Evolutionary conservation across 495 filamentous ascomycete species (phyloP).

Genomic region (Penicilliopsis zonata): DNA sequence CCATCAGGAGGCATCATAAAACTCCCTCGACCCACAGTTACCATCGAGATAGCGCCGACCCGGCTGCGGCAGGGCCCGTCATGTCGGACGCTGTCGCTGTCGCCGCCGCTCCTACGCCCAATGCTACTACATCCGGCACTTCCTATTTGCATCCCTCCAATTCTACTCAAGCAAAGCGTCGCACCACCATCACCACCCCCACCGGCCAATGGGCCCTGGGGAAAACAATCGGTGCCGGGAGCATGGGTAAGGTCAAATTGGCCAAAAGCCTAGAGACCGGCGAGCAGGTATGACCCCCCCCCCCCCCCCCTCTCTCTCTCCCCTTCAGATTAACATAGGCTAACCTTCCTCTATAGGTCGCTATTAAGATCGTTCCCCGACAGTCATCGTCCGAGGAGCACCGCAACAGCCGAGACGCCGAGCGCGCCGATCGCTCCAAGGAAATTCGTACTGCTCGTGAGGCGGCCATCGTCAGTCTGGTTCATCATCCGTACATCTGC

Average conservation of each 20-base stretch:
- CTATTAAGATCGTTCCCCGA: slow-evolving; percentile 95
- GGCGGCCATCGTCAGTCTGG: slow-evolving; percentile 90
- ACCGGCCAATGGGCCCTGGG: slow-evolving; percentile 86
- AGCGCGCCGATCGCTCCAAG: slow-evolving; percentile 88
- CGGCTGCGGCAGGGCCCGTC: slow-evolving; percentile 32
- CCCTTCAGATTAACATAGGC: no score
- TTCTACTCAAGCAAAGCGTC: slow-evolving; percentile 46
- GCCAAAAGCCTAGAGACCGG: slow-evolving; percentile 69
- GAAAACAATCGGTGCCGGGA: slow-evolving; percentile 95
- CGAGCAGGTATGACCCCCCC: slow-evolving; percentile 73
- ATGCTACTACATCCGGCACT: no score
- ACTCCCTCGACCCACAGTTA: slow-evolving; percentile 31
- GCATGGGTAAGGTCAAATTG: slow-evolving; percentile 93
- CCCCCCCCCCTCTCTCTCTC: no score
- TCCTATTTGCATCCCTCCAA: slow-evolving; percentile 15
- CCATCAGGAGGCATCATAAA: slow-evolving; percentile 30
- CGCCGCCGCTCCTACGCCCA: slow-evolving; percentile 29
- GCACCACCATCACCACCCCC: slow-evolving; percentile 71
- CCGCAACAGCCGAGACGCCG: slow-evolving; percentile 66
- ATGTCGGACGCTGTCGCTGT: slow-evolving; percentile 27
- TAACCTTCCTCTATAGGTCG: slow-evolving; percentile 70
- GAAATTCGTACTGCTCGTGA: slow-evolving; percentile 93
- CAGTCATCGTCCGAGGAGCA: slow-evolving; percentile 77
- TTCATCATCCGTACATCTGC: slow-evolving; percentile 94
- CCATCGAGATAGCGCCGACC: slow-evolving; percentile 42